Evolutionary conservation across 2,329 filamentous ascomycete species (phyloP).

Genomic region (Lasiodiplodia theobromae): DNA sequence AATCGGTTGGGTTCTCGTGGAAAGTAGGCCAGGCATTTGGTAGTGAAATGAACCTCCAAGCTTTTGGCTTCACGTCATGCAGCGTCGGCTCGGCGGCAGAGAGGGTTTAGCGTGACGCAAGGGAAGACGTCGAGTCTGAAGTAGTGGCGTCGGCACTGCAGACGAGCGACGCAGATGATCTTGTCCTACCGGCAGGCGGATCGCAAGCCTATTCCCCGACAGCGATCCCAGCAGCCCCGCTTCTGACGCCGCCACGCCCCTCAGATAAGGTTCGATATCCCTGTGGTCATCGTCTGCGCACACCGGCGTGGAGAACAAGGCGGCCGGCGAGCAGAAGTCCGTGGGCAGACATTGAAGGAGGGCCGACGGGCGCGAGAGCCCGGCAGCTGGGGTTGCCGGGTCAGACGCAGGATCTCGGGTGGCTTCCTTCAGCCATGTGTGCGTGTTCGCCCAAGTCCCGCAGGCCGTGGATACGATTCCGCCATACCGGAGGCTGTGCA

Average conservation of each 20-base stretch:
- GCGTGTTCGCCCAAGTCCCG: constrained; percentile 7
- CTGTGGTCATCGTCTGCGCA: neutral
- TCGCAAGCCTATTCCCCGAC: constrained; percentile 26
- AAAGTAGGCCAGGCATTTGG: neutral
- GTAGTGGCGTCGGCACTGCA: constrained; percentile 26
- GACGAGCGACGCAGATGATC: constrained; percentile 15
- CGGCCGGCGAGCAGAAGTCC: neutral
- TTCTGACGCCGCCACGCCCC: constrained; percentile 10
- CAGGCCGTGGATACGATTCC: neutral
- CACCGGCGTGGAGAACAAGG: neutral
- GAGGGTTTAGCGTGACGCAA: constrained; percentile 23
- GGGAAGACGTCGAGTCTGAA: constrained; percentile 16
- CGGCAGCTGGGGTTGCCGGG: constrained; percentile 2
- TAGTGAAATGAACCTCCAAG: constrained; percentile 21
- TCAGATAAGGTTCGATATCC: constrained; percentile 21
- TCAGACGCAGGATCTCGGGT: constrained; percentile 22
- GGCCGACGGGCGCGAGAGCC: neutral
- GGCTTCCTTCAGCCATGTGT: constrained; percentile 23
- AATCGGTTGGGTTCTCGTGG: constrained; percentile 7
- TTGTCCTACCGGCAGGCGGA: constrained; percentile 24
- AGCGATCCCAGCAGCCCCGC: constrained; percentile 20
- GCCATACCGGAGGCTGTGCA: constrained; percentile 10
- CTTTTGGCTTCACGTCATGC: constrained; percentile 26
- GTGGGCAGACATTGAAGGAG: neutral
- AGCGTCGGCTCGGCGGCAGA: constrained; percentile 10